A percentile compares a stretch with the other conserved stretches of the same genome.
phyloP scores from a whole-genome alignment of 2,329 filamentous ascomycete species.

The Alternaria sp. region DNA sequence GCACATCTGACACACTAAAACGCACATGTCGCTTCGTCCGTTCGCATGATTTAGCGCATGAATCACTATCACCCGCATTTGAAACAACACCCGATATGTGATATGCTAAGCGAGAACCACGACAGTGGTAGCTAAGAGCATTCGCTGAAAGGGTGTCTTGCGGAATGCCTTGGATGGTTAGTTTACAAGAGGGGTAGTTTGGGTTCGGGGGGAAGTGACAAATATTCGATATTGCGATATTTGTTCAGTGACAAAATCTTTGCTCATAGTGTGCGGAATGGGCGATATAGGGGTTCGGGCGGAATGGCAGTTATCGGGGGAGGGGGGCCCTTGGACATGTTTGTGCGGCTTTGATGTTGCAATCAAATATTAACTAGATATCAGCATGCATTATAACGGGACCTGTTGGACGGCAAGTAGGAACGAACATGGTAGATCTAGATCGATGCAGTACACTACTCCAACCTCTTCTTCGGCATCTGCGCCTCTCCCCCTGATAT shows the following conservation, averaged over 20 bases:
- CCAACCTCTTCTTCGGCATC: neutral
- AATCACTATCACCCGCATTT: constrained; percentile 1
- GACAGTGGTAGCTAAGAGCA: neutral
- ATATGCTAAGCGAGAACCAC: constrained; percentile 1
- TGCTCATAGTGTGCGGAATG: neutral
- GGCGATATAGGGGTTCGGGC: neutral
- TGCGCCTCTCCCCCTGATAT: neutral
- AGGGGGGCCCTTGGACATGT: neutral
- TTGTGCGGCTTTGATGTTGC: neutral
- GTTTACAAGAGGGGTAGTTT: neutral
- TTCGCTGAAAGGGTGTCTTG: neutral
- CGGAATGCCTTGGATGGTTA: neutral
- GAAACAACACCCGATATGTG: neutral
- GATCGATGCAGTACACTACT: neutral
- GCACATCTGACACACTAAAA: neutral
- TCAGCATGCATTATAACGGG: neutral
- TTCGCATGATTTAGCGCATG: neutral
- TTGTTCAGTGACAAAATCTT: neutral
- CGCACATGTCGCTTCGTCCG: neutral
- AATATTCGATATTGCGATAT: neutral
- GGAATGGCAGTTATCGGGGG: neutral
- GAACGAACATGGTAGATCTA: accelerated
- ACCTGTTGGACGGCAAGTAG: neutral
- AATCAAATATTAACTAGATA: neutral
- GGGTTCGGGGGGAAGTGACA: neutral